phyloP scores from a whole-genome alignment of 2,329 filamentous ascomycete species.

The Leptographium wingfieldii region DNA sequence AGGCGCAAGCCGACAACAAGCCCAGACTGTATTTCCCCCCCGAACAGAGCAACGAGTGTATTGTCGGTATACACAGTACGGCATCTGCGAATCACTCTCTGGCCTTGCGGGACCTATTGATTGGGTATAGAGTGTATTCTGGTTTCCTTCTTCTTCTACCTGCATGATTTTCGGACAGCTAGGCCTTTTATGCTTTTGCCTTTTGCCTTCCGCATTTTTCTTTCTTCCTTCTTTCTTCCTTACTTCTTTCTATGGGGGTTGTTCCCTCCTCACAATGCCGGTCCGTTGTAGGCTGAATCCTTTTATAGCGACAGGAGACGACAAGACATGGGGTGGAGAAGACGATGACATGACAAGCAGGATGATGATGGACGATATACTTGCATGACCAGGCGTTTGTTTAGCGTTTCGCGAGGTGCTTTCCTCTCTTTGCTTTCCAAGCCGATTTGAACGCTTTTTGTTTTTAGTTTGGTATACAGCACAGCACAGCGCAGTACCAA shows the following conservation, averaged over 20 bases:
- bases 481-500: background rate
- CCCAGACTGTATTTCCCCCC: background rate
- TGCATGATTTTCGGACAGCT: background rate
- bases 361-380: background rate
- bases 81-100: constrained; percentile 3
- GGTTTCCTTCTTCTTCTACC: no score
- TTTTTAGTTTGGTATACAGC: background rate
- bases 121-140: background rate
- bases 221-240: background rate
- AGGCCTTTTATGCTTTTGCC: background rate
- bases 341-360: background rate
- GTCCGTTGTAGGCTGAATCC: constrained; percentile 3
- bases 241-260: background rate
- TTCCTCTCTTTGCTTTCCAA: background rate
- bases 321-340: background rate
- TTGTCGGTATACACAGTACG: constrained; percentile 9
- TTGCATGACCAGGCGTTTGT: background rate
- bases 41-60: background rate
- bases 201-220: background rate
- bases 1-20: constrained; percentile 8
- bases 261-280: constrained; percentile 2
- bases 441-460: background rate
- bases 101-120: background rate
- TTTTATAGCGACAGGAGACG: background rate
- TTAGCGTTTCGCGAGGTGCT: background rate